Evolutionary conservation across 306 rosid species (phyloP).

Genomic region (Vigna nakashimae): DNA sequence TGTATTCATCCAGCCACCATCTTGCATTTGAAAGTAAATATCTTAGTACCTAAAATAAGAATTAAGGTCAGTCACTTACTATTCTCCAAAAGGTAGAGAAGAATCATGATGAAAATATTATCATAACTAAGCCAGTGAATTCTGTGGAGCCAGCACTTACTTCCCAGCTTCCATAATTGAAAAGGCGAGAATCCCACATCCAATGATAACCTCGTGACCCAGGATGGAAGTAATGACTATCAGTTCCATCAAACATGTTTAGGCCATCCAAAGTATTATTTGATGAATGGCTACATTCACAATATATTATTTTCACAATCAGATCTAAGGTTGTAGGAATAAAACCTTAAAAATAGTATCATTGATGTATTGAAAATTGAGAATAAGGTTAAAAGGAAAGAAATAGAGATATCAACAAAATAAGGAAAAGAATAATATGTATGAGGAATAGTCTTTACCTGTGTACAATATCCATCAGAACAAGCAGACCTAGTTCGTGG

Average conservation of each 20-base stretch:
- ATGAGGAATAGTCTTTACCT: slow-evolving; percentile 60
- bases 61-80: slow-evolving; percentile 29
- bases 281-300: slow-evolving; percentile 80
- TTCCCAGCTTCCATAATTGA: slow-evolving; percentile 99
- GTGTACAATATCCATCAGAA: slow-evolving; percentile 99
- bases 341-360: slow-evolving; percentile 23
- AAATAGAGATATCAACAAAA: slow-evolving; percentile 20
- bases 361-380: slow-evolving; percentile 32
- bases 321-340: slow-evolving; percentile 42
- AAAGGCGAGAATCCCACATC: slow-evolving; percentile 99
- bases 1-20: slow-evolving; percentile 99
- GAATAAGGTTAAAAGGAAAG: slow-evolving; percentile 16
- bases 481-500: slow-evolving; percentile 93
- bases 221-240: slow-evolving; percentile 90
- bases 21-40: slow-evolving; percentile 95
- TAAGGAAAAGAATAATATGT: slow-evolving; percentile 19
- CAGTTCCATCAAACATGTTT: slow-evolving; percentile 99
- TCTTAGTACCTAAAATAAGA: slow-evolving; percentile 79
- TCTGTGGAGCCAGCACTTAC: slow-evolving; percentile 56
- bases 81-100: slow-evolving; percentile 25
- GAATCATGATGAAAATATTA: slow-evolving; percentile 22
- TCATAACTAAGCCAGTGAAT: slow-evolving; percentile 18
- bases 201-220: slow-evolving; percentile 98
- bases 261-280: slow-evolving; percentile 94
- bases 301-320: slow-evolving; percentile 42